Percentiles rank a stretch among this genome's conserved stretches.
Conservation (phyloP, 1,284 basidiomycete genomes). For the Omphalotus olearius region DNA sequence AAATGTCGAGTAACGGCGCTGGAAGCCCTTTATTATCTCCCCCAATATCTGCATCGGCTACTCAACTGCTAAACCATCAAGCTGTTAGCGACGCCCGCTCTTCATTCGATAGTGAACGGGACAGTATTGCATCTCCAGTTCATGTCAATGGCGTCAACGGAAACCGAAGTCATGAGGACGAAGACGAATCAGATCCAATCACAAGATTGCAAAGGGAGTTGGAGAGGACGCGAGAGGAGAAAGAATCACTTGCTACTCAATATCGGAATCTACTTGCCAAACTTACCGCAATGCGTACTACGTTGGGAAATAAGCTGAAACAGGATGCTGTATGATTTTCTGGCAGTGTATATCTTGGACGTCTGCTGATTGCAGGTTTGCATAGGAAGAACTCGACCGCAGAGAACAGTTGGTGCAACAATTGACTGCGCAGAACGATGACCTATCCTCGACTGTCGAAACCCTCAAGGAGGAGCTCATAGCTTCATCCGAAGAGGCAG, state of each 20-base stretch:
- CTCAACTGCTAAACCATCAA: background rate
- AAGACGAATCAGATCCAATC: slow-evolving; percentile 40
- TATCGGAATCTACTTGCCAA: slow-evolving; percentile 87
- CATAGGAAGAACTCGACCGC: slow-evolving; percentile 92
- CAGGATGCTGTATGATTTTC: slow-evolving; percentile 80
- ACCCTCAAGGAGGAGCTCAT: slow-evolving; percentile 79
- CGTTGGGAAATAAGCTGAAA: slow-evolving; percentile 90
- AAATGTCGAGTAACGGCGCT: background rate
- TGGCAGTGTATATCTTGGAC: slow-evolving; percentile 2
- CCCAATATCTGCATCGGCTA: background rate
- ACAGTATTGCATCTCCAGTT: slow-evolving; percentile 20
- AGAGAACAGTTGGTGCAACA: slow-evolving; percentile 78
- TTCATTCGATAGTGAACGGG: slow-evolving; percentile 31
- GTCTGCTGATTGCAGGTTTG: slow-evolving; percentile 17
- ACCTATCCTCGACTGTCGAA: slow-evolving; percentile 64
- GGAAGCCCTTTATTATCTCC: background rate
- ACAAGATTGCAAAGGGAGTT: slow-evolving; percentile 55
- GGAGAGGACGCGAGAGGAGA: slow-evolving; percentile 68
- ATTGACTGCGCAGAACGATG: slow-evolving; percentile 72
- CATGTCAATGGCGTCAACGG: slow-evolving; percentile 25
- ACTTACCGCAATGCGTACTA: slow-evolving; percentile 89
- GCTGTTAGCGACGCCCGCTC: slow-evolving; percentile 6
- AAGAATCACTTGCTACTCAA: slow-evolving; percentile 80
- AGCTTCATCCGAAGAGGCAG: slow-evolving; percentile 68
- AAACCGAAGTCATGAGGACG: slow-evolving; percentile 22